Evolutionary conservation across 257 asterid species (phyloP).

Genomic region (Cinchona pubescens): DNA sequence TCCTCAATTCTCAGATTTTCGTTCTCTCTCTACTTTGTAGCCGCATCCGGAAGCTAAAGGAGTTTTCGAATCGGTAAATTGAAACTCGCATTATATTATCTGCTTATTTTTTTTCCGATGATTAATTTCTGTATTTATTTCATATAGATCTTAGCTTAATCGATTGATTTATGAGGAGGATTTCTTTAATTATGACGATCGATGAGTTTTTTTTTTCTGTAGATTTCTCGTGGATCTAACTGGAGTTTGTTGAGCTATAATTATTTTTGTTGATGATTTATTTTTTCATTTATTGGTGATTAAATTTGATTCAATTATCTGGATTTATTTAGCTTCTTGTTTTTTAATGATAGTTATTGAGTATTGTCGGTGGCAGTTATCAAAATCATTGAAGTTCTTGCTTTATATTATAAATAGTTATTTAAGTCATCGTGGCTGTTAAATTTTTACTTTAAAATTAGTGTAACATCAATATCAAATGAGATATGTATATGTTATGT

Average conservation of each 20-base stretch:
- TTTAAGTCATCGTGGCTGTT: background rate
- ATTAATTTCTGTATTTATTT: background rate
- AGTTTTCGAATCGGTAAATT: conserved; percentile 20
- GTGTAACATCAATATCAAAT: too few species aligned
- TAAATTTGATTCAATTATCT: background rate
- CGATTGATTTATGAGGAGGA: background rate
- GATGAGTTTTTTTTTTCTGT: background rate
- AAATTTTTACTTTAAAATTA: too few species aligned
- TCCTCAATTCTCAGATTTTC: background rate
- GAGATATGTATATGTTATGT: too few species aligned
- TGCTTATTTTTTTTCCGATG: background rate
- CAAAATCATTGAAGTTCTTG: background rate
- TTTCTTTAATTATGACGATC: too few species aligned
- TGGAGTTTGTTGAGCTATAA: too few species aligned
- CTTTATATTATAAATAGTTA: background rate
- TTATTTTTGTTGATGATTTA: background rate
- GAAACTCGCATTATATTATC: background rate
- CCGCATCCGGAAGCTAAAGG: background rate
- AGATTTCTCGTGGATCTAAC: background rate
- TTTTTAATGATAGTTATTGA: background rate
- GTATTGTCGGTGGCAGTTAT: background rate
- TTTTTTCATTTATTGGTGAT: background rate
- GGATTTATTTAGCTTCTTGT: background rate
- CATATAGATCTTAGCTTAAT: background rate
- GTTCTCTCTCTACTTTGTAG: background rate